Conservation (phyloP, 345 rosid genomes). For the Zanthoxylum bungeanum region DNA sequence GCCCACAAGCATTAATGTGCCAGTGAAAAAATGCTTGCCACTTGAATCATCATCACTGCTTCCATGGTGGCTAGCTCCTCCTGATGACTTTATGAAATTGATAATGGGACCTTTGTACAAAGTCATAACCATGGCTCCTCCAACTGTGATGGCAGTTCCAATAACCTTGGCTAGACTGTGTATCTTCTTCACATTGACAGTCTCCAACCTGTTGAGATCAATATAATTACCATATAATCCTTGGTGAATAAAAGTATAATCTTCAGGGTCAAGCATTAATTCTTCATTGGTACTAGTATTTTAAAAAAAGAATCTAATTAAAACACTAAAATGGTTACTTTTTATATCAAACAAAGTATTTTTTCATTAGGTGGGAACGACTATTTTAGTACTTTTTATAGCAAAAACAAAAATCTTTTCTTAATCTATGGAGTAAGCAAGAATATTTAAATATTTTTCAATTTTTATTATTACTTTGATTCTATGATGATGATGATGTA, state of each 20-base stretch:
- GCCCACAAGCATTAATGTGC: slow-evolving; percentile 61
- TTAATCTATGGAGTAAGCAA: background rate
- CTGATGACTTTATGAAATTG: slow-evolving; percentile 32
- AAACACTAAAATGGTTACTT: no score
- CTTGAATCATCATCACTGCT: slow-evolving; percentile 32
- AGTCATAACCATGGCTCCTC: slow-evolving; percentile 96
- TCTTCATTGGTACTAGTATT: no score
- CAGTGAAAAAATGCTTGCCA: slow-evolving; percentile 59
- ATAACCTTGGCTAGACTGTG: slow-evolving; percentile 69
- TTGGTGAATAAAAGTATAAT: background rate
- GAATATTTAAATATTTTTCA: no score
- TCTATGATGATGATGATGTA: slow-evolving; percentile 5
- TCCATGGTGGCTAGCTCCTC: slow-evolving; percentile 33
- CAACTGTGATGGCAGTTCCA: slow-evolving; percentile 70
- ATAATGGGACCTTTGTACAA: slow-evolving; percentile 82
- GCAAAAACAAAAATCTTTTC: no score
- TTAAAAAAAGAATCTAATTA: no score
- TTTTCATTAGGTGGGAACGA: no score
- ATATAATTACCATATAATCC: background rate
- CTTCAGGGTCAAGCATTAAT: no score
- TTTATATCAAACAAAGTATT: no score
- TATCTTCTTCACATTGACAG: slow-evolving; percentile 47
- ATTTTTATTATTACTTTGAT: no score
- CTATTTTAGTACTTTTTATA: no score
- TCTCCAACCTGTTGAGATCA: slow-evolving; percentile 59